Conservation (phyloP, 2,329 filamentous ascomycete species). For the Colletotrichum neosansevieriae region DNA sequence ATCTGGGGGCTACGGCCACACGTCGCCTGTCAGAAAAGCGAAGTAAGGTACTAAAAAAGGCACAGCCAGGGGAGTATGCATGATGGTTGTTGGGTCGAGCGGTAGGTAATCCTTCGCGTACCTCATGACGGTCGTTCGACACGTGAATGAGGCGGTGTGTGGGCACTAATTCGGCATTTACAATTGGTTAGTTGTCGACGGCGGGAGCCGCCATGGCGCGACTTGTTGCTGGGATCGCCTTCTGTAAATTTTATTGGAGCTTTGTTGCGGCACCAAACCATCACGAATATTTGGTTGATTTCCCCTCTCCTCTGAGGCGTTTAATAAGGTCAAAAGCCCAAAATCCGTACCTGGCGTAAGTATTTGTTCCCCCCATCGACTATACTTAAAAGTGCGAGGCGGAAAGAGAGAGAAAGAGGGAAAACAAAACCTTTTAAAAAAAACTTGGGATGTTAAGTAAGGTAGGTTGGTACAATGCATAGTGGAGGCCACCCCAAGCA, state of each 20-base stretch:
- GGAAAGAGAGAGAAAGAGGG: too few species aligned
- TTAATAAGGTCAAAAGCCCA: background rate
- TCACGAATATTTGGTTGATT: background rate
- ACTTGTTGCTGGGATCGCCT: slow-evolving; percentile 39
- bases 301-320: background rate
- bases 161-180: slow-evolving; percentile 23
- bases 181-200: slow-evolving; percentile 30
- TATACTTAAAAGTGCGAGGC: too few species aligned
- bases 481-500: background rate
- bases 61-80: background rate
- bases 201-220: slow-evolving; percentile 37
- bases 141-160: slow-evolving; percentile 40
- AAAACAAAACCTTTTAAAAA: too few species aligned
- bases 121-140: slow-evolving; percentile 38
- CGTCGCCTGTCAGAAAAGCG: slow-evolving; percentile 11
- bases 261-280: slow-evolving; percentile 8
- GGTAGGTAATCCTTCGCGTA: slow-evolving; percentile 22
- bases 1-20: slow-evolving; percentile 3
- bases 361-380: background rate
- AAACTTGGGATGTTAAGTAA: background rate
- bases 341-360: background rate
- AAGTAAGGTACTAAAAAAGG: too few species aligned
- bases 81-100: slow-evolving; percentile 29
- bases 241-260: slow-evolving; percentile 29
- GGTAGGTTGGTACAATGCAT: too few species aligned